Percentiles rank a stretch among this genome's conserved stretches.
Conservation (phyloP, 2,329 filamentous ascomycete species). For the Ophidiomyces ophidiicola region DNA sequence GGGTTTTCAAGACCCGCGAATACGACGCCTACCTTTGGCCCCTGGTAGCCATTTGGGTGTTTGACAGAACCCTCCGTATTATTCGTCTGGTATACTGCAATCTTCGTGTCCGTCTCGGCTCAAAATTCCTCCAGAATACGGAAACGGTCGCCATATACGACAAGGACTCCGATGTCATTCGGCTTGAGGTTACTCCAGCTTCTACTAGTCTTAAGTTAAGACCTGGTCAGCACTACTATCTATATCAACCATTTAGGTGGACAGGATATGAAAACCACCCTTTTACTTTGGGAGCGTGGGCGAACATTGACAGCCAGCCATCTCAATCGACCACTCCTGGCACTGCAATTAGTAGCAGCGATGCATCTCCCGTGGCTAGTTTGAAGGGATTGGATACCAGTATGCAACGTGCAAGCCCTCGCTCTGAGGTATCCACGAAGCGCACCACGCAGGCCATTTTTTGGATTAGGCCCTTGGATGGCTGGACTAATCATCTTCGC, state of each 20-base stretch:
- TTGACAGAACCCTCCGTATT: slow-evolving; percentile 34
- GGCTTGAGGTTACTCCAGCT: slow-evolving; percentile 30
- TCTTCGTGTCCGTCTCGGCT: slow-evolving; percentile 19
- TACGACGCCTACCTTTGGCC: slow-evolving; percentile 40
- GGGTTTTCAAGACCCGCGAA: slow-evolving; percentile 33
- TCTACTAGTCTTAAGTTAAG: slow-evolving; percentile 23
- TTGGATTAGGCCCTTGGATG: slow-evolving; percentile 36
- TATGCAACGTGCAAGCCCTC: neutral
- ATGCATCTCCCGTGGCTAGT: neutral
- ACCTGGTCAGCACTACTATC: slow-evolving; percentile 39
- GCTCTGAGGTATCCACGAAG: slow-evolving; percentile 8
- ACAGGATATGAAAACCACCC: slow-evolving; percentile 39
- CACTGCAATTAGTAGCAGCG: neutral
- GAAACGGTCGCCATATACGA: slow-evolving; percentile 31
- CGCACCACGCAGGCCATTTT: slow-evolving; percentile 24
- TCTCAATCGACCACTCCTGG: neutral
- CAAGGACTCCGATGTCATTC: slow-evolving; percentile 30
- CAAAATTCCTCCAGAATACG: slow-evolving; percentile 17
- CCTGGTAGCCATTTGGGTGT: slow-evolving; percentile 35
- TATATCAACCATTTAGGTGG: slow-evolving; percentile 32
- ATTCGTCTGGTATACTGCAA: slow-evolving; percentile 32
- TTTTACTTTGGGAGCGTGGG: slow-evolving; percentile 29
- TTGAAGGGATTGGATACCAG: neutral
- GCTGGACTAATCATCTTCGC: slow-evolving; percentile 33
- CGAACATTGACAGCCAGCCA: neutral